These are phyloP conservation scores for Tephrocybe sp. DNA, from an alignment of 768 basidiomycete species.

Conservation along the genomic window DNA sequence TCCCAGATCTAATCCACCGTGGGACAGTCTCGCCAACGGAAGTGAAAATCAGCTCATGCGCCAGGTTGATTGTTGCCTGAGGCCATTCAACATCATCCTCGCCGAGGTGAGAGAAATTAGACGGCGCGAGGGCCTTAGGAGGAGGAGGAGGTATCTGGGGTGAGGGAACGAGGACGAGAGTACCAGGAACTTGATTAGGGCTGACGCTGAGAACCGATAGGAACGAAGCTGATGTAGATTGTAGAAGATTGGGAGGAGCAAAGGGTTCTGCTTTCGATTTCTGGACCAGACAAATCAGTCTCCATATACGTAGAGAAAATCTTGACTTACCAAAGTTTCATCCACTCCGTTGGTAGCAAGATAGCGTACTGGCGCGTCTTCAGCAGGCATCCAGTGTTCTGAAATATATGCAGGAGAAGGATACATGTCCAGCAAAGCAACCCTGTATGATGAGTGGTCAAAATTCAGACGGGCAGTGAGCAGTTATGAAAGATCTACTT, in stretches of 20 bases:
- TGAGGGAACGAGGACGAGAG: conserved; percentile 48
- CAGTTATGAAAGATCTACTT: conserved; percentile 30
- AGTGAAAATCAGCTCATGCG: conserved; percentile 34
- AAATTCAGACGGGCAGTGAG: not conserved
- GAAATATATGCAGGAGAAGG: conserved; percentile 47
- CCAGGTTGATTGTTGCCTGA: conserved; percentile 27
- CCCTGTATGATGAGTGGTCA: conserved; percentile 25
- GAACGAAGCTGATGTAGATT: conserved; percentile 53
- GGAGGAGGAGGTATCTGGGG: conserved; percentile 39
- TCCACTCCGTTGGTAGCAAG: conserved; percentile 32
- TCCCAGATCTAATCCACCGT: conserved; percentile 15
- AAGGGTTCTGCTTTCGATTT: conserved; percentile 36
- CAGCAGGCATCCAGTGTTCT: conserved; percentile 27
- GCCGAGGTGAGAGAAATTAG: conserved; percentile 30
- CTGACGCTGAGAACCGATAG: conserved; percentile 34
- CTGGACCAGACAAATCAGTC: conserved; percentile 25
- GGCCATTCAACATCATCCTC: conserved; percentile 36
- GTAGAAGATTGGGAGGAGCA: conserved; percentile 55
- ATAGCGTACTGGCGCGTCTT: conserved; percentile 53
- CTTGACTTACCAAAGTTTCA: conserved; percentile 19
- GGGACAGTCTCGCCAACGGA: conserved; percentile 28
- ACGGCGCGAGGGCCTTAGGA: conserved; percentile 36
- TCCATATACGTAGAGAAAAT: not conserved
- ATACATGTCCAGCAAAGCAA: conserved; percentile 54
- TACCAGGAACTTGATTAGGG: conserved; percentile 17